These are phyloP conservation scores for Cutaneotrichosporon sp. DNA, from an alignment of 1,284 basidiomycete species.

Conservation along the genomic window DNA sequence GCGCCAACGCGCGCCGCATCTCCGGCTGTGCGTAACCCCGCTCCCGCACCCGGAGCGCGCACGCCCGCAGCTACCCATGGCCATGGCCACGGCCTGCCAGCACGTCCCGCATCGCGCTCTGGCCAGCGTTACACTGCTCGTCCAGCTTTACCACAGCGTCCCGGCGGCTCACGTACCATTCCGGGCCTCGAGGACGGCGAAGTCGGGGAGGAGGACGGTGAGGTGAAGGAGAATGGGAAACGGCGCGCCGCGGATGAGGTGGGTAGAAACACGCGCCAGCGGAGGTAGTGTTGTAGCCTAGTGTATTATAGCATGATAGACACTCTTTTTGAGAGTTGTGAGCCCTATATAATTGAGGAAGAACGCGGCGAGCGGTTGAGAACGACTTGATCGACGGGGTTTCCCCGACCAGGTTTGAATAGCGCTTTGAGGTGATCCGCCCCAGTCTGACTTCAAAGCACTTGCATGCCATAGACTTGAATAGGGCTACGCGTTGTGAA, in stretches of 20 bases:
- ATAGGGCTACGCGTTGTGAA: not conserved
- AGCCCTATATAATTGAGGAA: not conserved
- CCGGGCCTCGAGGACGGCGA: constrained; percentile 19
- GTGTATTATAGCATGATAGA: not conserved
- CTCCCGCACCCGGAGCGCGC: not conserved
- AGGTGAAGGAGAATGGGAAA: constrained; percentile 20
- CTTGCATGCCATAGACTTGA: not conserved
- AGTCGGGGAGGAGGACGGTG: constrained; percentile 18
- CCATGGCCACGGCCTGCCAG: not conserved
- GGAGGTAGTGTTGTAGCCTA: constrained; percentile 9
- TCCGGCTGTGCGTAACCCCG: not conserved
- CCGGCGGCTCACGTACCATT: not conserved
- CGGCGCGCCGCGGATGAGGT: constrained; percentile 10
- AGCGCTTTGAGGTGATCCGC: no score
- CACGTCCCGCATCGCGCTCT: not conserved
- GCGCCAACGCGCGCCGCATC: constrained; percentile 15
- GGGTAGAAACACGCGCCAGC: constrained; percentile 5
- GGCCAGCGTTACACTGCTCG: not conserved
- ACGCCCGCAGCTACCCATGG: not conserved
- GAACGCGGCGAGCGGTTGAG: not conserved
- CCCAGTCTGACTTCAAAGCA: no score
- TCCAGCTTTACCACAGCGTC: constrained; percentile 15
- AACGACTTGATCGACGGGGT: not conserved
- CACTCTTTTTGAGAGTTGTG: not conserved
- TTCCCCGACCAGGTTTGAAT: no score